Base-by-base conservation (phyloP, 257 asterid species). In the Echites panduratus region DNA sequence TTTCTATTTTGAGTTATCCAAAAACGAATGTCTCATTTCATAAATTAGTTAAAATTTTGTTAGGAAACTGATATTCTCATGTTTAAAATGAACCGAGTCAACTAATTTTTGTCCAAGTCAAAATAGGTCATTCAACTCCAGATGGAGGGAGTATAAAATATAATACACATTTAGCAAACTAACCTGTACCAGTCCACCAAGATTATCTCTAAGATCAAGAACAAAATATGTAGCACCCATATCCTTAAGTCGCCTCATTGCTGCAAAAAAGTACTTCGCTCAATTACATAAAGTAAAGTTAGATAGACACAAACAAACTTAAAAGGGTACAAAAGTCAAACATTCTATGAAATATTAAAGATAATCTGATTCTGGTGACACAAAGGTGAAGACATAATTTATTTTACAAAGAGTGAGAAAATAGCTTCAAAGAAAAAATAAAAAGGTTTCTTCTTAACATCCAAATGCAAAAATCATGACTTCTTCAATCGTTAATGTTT, bases 181-280 rank as follows among this genome's bases (percentile, higher is more conserved):
- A 76, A 94, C 99, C 97, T 94, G 99, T 70, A 94, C 99, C 22
- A 91, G 90, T 79, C 99, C 99, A 76, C 99, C 99, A 70, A 86
- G 98, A 81, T 94, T 94, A 81, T 94, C 98, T 85, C 99, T 86
- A 81, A 94, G 98, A 87, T 94, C 99, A 70, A 94, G 98, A 85
- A 94, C 85, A 75, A 89, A 90, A 80, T 70, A 88, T 22, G 92
- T 84, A 73, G 96, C 98, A 64, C 99, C 98, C 97, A 85, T 89
- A 82, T 86, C 93, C 81, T 86, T 83, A 27, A 94, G 97, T 79
- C 93, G 87, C 84, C 80, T 89, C 87, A 94, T 81, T 82, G 99
- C 99, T 94, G 91, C 77, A 63, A 70, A 68, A 70, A 70, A 50
- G 29, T 27, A 44, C 32, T 29, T 24, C 0, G n/a, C 12, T 58